A percentile compares a stretch with the other conserved stretches of the same genome.
Conservation (phyloP, 2,329 filamentous ascomycete species). For the Cadophora luteo-olivacea region DNA sequence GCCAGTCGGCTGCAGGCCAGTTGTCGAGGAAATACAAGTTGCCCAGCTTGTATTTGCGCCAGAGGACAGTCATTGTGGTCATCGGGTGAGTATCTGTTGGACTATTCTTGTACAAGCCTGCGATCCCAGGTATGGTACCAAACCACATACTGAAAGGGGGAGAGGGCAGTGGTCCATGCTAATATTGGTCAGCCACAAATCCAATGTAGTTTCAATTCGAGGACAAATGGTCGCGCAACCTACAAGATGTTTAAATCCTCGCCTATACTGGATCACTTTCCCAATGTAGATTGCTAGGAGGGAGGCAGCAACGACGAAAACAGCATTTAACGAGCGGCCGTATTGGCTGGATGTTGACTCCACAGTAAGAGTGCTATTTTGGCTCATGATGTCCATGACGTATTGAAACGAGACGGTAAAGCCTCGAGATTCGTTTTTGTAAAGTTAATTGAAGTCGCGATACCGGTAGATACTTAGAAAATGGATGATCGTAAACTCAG, state of each 20-base stretch:
- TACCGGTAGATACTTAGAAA: too few relatives aligned
- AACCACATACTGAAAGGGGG: conserved; percentile 24
- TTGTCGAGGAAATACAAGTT: conserved; percentile 21
- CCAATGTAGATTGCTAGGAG: background rate
- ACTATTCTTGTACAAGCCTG: conserved; percentile 15
- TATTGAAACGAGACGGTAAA: background rate
- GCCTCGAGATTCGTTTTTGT: too few relatives aligned
- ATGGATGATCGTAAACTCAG: background rate
- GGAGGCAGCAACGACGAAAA: background rate
- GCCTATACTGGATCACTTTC: background rate
- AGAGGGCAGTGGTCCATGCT: conserved; percentile 19
- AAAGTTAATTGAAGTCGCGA: too few relatives aligned
- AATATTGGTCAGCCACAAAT: too few relatives aligned
- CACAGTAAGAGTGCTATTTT: background rate
- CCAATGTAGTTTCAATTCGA: too few relatives aligned
- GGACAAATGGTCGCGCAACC: background rate
- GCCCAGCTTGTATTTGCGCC: conserved; percentile 18
- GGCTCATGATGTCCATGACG: background rate
- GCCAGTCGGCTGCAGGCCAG: conserved; percentile 17
- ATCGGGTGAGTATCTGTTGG: conserved; percentile 22
- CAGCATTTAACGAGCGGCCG: background rate
- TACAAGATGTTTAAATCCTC: conserved; percentile 3
- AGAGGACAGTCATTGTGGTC: conserved; percentile 24
- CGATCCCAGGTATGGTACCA: conserved; percentile 17
- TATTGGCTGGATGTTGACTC: background rate